Base-by-base conservation (phyloP, 164 flowering plant genomes). In the Stephania yunnanensis region DNA sequence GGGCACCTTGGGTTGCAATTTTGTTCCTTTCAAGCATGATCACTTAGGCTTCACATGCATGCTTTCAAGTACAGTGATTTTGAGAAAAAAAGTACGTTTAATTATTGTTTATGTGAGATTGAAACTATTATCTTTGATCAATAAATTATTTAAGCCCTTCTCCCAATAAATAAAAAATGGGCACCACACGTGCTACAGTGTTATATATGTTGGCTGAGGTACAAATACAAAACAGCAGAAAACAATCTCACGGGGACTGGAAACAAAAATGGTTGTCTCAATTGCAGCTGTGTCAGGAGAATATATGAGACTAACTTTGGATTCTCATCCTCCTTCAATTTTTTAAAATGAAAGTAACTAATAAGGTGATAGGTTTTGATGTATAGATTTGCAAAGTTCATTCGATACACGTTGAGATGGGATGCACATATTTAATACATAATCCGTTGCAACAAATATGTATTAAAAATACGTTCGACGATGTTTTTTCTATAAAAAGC, bases 221-320 rank as follows among this genome's bases (percentile, higher is more conserved):
- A 71, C 75, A 72, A 74, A 42, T 36, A 36, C 42, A 36, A 36
- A 36, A 36, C 42, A 36, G 67, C 66, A 73, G 48, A 82, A 84
- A 75, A 71, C 82, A 77, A 80, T 63, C 86, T 86, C 90, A 86
- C 87, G 87, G 86, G 88, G 63, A 81, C 73, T 77, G 58, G 75
- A 71, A 73, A 79, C 84, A 75, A 64, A 64, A 77, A 79, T 79
- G 85, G 80, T 83, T 81, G 88, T 88, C 86, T 80, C 80, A 78
- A 77, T 71, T 84, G 80, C 83, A 74, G 71, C 67, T 80, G 71
- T 84, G 87, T 83, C 86, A 78, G 87, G 66, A 68, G 86, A 84
- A 85, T 81, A 85, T 82, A 85, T 83, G 77, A 83, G 78, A 74
- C 80, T 77, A 52, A 80, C 87, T 82, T 86, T 82, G 87, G 88